Evolutionary conservation across 495 filamentous ascomycete genomes (phyloP).

Genomic region (Penicillium fimorum): DNA sequence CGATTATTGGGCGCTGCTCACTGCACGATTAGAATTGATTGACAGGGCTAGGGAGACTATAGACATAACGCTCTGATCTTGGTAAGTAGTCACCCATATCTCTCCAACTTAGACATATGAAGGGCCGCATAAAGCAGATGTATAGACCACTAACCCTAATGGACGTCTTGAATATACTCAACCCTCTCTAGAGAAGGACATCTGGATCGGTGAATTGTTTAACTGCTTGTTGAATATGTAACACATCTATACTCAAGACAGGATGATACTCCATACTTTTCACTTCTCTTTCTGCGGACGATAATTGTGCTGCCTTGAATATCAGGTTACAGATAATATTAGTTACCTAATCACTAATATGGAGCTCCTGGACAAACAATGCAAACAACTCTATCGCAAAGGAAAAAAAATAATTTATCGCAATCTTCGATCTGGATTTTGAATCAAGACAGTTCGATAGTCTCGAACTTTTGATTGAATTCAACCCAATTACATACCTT

Average conservation of each 20-base stretch:
- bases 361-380: slow-evolving; percentile 30
- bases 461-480: not conserved
- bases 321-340: not conserved
- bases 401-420: slow-evolving; percentile 41
- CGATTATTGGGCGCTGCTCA: not conserved
- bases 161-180: not conserved
- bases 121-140: not conserved
- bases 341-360: slow-evolving; percentile 1
- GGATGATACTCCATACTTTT: not conserved
- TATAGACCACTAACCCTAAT: not conserved
- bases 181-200: not conserved
- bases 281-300: not conserved
- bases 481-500: not conserved
- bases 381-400: slow-evolving; percentile 32
- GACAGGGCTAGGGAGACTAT: not conserved
- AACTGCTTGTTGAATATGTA: not conserved
- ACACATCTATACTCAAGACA: not conserved
- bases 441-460: slow-evolving; percentile 14
- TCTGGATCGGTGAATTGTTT: not conserved
- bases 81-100: not conserved
- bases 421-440: slow-evolving; percentile 15
- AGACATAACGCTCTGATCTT: not conserved
- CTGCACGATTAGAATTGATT: not conserved
- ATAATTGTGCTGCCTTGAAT: not conserved
- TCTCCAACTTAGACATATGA: not conserved